Base-by-base conservation (phyloP, 106 monocot species). In the Dendrobium nobile region DNA sequence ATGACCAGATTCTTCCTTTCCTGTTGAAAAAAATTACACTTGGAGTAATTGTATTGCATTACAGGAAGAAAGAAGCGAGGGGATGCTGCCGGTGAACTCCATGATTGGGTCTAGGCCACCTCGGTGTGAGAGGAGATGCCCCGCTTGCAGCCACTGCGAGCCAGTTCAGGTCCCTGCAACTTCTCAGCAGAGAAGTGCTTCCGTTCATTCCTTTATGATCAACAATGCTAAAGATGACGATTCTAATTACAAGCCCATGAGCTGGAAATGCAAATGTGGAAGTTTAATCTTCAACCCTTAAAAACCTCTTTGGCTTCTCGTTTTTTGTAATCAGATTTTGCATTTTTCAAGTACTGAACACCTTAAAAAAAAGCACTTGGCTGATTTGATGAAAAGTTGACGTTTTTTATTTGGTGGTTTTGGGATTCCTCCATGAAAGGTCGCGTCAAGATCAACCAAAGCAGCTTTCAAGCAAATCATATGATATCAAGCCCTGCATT, bases 51-150 rank as follows among this genome's bases (percentile, higher is more conserved):
- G 17, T 17, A 44, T 42, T 37, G 43, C 31, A 47, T 40, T 78
- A 20, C 59, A 78, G 78, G 41, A 42, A 40, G 80, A 68, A 40
- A 19, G 24, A 80, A 61, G 15, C 27, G 37, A 56, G 72, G 84
- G 55, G 28, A 72, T 80, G 20, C 43, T 44, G 13, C 33, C 73
- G 40, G 74, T 19, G 33, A 82, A 80, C 75, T 48, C 82, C 2
- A 73, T 80, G 83, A 83, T 88, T 28, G 91, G 91, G 18, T 91
- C 91, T 4, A 86, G 91, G 79, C 91, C 91, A 41, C 91, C 91
- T 13, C 78, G 61, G 26, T 91, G 91, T 75, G 85, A 79, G 54
- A 81, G 83, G 75, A 87, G 75, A 48, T 91, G 91, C 82, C 47
- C 19, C 20, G 48, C 61, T 9, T 88, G 91, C 75, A 75, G 85